Percentiles rank a stretch among this genome's conserved stretches.
Evolutionary conservation across 2,329 filamentous ascomycete genomes (phyloP).

Genomic region (Acarospora socialis): DNA sequence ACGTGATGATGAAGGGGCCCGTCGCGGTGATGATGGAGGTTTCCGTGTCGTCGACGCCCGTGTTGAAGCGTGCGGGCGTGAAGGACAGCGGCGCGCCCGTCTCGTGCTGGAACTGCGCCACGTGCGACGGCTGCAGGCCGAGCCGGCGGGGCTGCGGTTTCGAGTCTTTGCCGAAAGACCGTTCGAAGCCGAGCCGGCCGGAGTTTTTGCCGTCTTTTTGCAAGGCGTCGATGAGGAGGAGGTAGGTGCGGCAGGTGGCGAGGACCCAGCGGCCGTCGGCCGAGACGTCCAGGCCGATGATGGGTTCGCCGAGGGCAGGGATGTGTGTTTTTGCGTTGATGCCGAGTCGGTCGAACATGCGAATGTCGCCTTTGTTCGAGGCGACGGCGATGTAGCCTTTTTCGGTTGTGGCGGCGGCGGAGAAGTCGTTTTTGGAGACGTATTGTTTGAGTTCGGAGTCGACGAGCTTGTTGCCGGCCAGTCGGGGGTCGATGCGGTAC

Average conservation of each 20-base stretch:
- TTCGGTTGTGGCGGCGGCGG: conserved; percentile 81
- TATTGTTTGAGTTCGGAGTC: conserved; percentile 92
- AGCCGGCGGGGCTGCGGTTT: conserved; percentile 90
- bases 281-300: conserved; percentile 87
- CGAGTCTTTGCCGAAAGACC: conserved; percentile 75
- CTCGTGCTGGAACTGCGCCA: conserved; percentile 95
- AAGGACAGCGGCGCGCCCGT: conserved; percentile 77
- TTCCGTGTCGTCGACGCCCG: conserved; percentile 63
- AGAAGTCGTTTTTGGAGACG: conserved; percentile 93
- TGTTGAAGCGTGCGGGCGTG: conserved; percentile 88
- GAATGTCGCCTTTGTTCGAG: conserved; percentile 94
- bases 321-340: conserved; percentile 97
- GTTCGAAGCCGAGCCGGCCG: conserved; percentile 96
- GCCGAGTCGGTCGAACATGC: conserved; percentile 87
- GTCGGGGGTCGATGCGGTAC: conserved; percentile 83
- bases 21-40: conserved; percentile 95
- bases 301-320: conserved; percentile 85
- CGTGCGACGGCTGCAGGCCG: conserved; percentile 75
- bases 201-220: conserved; percentile 93
- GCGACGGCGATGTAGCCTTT: conserved; percentile 95
- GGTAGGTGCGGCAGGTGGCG: conserved; percentile 84
- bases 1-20: conserved; percentile 91
- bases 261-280: conserved; percentile 93
- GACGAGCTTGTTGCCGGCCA: conserved; percentile 82
- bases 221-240: conserved; percentile 80